Evolutionary conservation across 345 rosid genomes (phyloP).

Genomic region (Jatropha curcas): DNA sequence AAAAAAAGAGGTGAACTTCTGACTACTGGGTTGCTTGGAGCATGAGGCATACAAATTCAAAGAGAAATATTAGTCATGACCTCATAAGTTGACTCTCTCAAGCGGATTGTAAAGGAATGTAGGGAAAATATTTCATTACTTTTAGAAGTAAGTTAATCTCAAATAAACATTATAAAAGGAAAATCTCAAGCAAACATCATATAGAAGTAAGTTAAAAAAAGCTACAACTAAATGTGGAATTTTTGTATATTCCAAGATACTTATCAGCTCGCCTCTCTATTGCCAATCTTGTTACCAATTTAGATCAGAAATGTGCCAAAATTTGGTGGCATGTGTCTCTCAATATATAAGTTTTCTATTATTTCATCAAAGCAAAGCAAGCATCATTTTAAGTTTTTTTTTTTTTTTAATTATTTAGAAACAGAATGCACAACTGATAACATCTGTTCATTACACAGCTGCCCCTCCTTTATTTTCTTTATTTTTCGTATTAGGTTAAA

Average conservation of each 20-base stretch:
- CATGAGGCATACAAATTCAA: background rate
- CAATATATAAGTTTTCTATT: background rate
- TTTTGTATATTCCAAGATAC: background rate
- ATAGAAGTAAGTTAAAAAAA: background rate
- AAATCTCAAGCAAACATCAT: background rate
- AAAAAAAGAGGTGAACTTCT: constrained; percentile 9
- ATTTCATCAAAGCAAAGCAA: background rate
- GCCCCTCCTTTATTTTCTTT: background rate
- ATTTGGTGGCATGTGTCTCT: background rate
- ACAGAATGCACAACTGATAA: background rate
- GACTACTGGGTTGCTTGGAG: background rate
- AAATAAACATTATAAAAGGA: background rate
- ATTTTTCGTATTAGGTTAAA: background rate
- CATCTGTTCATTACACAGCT: background rate
- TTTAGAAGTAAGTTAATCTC: too few species aligned
- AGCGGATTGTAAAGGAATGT: constrained; percentile 2
- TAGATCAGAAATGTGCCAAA: background rate
- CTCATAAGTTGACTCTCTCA: background rate
- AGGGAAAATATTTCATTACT: background rate
- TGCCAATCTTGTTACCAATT: background rate
- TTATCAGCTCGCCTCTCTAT: background rate
- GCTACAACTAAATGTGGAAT: background rate
- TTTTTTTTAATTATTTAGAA: background rate
- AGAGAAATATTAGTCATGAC: constrained; percentile 6
- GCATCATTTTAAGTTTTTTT: too few species aligned